Conservation (phyloP, 768 basidiomycete genomes). For the Pisolithus orientalis region DNA sequence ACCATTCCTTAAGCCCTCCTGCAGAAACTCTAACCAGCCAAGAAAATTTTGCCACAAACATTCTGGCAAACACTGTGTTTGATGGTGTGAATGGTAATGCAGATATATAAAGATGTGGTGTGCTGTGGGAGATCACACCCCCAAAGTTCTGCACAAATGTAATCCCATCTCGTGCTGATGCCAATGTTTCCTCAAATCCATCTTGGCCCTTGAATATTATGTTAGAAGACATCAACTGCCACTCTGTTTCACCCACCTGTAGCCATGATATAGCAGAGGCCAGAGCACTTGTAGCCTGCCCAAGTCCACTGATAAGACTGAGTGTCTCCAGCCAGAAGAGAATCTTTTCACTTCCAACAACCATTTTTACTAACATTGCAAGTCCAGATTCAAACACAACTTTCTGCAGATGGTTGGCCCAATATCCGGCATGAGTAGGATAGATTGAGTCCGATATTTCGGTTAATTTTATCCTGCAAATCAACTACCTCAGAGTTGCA, state of each 20-base stretch:
- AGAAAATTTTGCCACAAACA: no score
- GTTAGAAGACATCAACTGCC: background rate
- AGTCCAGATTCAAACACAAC: background rate
- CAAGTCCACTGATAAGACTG: background rate
- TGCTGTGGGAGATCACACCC: background rate
- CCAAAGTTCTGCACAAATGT: background rate
- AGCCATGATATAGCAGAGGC: no score
- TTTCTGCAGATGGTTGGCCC: background rate
- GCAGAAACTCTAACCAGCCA: no score
- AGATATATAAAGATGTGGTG: background rate
- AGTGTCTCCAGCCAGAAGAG: slow-evolving; percentile 2
- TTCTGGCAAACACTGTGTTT: no score
- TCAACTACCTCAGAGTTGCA: slow-evolving; percentile 17
- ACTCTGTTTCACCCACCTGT: no score
- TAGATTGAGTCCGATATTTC: background rate
- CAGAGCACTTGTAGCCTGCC: no score
- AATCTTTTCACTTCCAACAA: background rate
- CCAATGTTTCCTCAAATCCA: background rate
- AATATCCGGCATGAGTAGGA: background rate
- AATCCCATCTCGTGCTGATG: background rate
- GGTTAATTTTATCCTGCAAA: background rate
- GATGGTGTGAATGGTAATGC: no score
- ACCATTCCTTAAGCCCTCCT: no score
- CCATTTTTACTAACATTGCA: background rate
- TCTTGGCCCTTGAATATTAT: background rate